These are phyloP conservation scores for Pulveroboletus sp. DNA, from an alignment of 768 basidiomycete species.

Conservation along the genomic window DNA sequence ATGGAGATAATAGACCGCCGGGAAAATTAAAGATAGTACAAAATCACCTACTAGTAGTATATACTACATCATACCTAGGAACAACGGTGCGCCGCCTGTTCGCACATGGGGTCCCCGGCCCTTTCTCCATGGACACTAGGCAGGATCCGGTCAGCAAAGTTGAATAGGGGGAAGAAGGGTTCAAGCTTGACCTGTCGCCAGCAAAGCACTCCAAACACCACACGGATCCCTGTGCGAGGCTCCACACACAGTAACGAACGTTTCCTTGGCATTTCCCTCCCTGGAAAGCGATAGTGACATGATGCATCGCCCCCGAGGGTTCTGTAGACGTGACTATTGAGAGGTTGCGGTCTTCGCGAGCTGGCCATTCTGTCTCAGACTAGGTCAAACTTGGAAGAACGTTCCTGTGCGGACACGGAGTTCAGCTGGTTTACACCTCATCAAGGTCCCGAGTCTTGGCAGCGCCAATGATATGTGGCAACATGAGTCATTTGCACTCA, in stretches of 20 bases:
- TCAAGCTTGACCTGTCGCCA: neutral
- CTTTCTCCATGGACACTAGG: no score
- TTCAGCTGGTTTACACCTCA: neutral
- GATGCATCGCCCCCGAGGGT: neutral
- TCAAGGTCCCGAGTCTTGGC: neutral
- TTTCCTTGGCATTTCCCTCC: neutral
- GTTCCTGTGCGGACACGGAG: neutral
- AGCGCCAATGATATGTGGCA: neutral
- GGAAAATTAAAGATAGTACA: no score
- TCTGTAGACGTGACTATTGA: neutral
- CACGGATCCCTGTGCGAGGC: neutral
- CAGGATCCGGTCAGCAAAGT: neutral
- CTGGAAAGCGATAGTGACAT: neutral
- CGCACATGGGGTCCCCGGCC: neutral
- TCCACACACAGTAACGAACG: neutral
- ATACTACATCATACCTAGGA: no score
- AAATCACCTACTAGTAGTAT: no score
- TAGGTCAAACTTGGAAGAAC: neutral
- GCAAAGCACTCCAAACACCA: neutral
- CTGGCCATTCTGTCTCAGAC: neutral
- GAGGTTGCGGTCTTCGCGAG: neutral
- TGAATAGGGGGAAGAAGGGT: neutral
- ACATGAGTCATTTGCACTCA: neutral
- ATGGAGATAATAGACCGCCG: no score
- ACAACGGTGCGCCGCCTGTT: no score